These are phyloP conservation scores for Fusarium brevicatenulatum DNA, from an alignment of 2,329 filamentous ascomycete genomes.

Conservation along the genomic window DNA sequence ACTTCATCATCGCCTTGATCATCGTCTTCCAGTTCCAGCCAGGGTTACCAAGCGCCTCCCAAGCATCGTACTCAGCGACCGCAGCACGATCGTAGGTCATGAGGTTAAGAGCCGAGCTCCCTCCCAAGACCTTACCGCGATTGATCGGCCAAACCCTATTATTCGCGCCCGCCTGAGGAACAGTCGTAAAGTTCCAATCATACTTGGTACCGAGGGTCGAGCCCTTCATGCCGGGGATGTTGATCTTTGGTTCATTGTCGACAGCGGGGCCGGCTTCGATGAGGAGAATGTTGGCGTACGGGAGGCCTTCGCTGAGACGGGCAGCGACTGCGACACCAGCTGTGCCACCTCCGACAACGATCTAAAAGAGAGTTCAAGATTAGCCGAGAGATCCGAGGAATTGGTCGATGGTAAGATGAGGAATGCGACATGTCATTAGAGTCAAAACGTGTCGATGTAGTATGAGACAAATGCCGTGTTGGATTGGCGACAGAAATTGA, in stretches of 20 bases:
- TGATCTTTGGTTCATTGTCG: constrained; percentile 17
- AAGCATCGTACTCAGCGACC: constrained; percentile 46
- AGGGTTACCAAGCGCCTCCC: constrained; percentile 51
- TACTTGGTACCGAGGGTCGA: constrained; percentile 43
- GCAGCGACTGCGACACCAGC: constrained; percentile 47
- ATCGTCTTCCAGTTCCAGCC: constrained; percentile 51
- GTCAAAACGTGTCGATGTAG: background rate
- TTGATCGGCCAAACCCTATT: constrained; percentile 36
- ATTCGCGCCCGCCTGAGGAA: constrained; percentile 41
- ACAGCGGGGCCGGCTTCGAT: constrained; percentile 13
- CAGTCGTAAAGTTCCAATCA: constrained; percentile 43
- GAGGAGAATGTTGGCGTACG: constrained; percentile 23
- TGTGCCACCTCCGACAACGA: constrained; percentile 48
- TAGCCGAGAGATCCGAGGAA: background rate
- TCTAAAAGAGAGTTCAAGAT: background rate
- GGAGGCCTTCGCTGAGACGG: constrained; percentile 43
- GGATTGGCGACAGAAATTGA: background rate
- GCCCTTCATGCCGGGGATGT: constrained; percentile 16
- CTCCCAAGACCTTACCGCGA: constrained; percentile 45
- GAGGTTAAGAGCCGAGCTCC: constrained; percentile 46
- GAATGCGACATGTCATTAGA: background rate
- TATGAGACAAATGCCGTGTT: background rate
- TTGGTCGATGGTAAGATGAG: background rate
- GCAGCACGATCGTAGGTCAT: constrained; percentile 47
- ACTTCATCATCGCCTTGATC: constrained; percentile 25